These are phyloP conservation scores for Xanthoconium purpureum DNA, from an alignment of 768 basidiomycete species.

Conservation along the genomic window DNA sequence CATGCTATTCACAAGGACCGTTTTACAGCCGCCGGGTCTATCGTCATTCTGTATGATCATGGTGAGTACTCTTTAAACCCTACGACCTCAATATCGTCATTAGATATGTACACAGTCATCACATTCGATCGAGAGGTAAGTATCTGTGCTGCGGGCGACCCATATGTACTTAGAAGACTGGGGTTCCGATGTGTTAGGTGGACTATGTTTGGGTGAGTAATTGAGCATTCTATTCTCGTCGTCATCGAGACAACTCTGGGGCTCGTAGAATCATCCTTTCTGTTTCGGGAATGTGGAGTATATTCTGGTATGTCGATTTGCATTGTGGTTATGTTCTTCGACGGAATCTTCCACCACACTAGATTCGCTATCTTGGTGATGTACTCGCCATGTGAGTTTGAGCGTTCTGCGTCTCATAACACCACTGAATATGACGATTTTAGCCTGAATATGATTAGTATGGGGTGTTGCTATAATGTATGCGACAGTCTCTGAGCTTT, in stretches of 20 bases:
- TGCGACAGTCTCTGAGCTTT: not conserved
- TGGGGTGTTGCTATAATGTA: too few species aligned
- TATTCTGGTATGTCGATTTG: slow-evolving; percentile 15
- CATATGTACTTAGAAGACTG: too few species aligned
- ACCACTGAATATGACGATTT: not conserved
- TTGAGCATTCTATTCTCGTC: not conserved
- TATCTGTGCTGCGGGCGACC: not conserved
- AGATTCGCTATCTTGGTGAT: slow-evolving; percentile 28
- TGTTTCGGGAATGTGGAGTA: slow-evolving; percentile 20
- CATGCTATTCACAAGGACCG: not conserved
- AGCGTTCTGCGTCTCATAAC: not conserved
- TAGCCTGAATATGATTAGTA: slow-evolving; percentile 18
- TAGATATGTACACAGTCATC: slow-evolving; percentile 4
- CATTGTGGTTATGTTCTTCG: not conserved
- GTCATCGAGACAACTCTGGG: not conserved
- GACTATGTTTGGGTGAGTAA: slow-evolving; percentile 20
- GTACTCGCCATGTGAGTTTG: slow-evolving; percentile 16
- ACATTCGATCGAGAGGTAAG: slow-evolving; percentile 17
- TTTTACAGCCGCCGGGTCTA: slow-evolving; percentile 6
- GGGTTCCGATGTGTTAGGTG: slow-evolving; percentile 2
- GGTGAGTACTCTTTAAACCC: not conserved
- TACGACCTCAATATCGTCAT: not conserved
- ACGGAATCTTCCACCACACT: not conserved
- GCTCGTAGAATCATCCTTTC: slow-evolving; percentile 1
- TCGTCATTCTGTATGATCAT: slow-evolving; percentile 22